These are phyloP conservation scores for Pseudozyma tsukubaensis DNA, from an alignment of 1,284 basidiomycete genomes.

Conservation along the genomic window DNA sequence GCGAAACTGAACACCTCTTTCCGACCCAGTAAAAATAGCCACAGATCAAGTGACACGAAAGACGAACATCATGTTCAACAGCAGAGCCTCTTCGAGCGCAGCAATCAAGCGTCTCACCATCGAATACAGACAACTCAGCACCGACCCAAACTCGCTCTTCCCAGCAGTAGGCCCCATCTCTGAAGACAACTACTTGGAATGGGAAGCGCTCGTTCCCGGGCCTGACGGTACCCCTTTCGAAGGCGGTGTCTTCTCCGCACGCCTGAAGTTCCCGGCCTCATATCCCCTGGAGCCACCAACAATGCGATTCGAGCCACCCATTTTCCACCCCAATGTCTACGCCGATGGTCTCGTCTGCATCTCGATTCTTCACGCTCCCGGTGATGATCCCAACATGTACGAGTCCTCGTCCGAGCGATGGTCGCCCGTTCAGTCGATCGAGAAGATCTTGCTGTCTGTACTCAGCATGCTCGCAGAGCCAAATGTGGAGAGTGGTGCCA, in stretches of 20 bases:
- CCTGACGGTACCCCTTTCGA: conserved; percentile 99
- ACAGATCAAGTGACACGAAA: too few species aligned
- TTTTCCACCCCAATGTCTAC: conserved; percentile 98
- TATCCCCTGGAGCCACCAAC: conserved; percentile 68
- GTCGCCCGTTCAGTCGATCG: conserved; percentile 96
- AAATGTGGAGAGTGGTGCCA: conserved; percentile 98
- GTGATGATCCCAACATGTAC: conserved; percentile 80
- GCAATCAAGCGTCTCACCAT: conserved; percentile 67
- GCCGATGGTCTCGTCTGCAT: conserved; percentile 96
- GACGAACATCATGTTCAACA: conserved; percentile 48
- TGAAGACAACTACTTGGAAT: conserved; percentile 95
- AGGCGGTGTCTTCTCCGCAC: conserved; percentile 94
- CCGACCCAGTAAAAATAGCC: too few species aligned
- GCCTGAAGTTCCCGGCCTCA: conserved; percentile 78
- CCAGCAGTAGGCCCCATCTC: conserved; percentile 79
- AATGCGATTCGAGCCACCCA: conserved; percentile 96
- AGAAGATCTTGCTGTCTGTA: conserved; percentile 90
- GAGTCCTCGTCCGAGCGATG: conserved; percentile 96
- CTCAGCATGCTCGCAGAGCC: conserved; percentile 99
- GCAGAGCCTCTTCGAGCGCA: conserved; percentile 49
- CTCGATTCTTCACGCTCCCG: conserved; percentile 95
- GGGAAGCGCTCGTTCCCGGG: conserved; percentile 96
- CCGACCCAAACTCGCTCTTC: conserved; percentile 66
- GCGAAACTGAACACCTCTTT: too few species aligned
- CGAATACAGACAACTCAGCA: conserved; percentile 68